Percentiles rank a stretch among this genome's conserved stretches.
Evolutionary conservation across 2,329 filamentous ascomycete genomes (phyloP).

Genomic region (Venturiaceae sp.): DNA sequence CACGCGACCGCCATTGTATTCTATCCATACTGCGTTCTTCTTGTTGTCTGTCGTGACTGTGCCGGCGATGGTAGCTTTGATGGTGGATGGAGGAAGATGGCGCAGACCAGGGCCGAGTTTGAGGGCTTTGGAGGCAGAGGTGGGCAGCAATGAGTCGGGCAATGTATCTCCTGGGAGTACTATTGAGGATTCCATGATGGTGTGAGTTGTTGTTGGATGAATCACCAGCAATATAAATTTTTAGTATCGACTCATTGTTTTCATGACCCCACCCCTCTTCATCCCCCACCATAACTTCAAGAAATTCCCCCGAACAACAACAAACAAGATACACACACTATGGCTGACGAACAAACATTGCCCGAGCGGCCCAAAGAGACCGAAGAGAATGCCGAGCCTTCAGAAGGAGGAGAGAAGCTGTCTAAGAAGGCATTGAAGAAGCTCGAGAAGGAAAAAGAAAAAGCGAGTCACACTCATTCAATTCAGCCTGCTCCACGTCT

Average conservation of each 20-base stretch:
- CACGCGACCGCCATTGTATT: slow-evolving; percentile 61
- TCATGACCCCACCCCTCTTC: not conserved
- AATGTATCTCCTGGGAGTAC: slow-evolving; percentile 78
- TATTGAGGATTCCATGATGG: slow-evolving; percentile 1
- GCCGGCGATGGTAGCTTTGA: slow-evolving; percentile 59
- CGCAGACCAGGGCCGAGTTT: slow-evolving; percentile 78
- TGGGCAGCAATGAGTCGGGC: slow-evolving; percentile 55
- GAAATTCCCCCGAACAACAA: not conserved
- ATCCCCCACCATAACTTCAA: not conserved
- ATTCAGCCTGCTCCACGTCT: not conserved
- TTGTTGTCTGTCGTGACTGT: slow-evolving; percentile 56
- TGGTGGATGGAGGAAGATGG: slow-evolving; percentile 66
- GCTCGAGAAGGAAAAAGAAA: slow-evolving; percentile 30
- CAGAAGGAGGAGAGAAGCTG: slow-evolving; percentile 9
- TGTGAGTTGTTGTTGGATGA: not conserved
- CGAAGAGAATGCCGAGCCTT: slow-evolving; percentile 2
- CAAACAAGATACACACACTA: not conserved
- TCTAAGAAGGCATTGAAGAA: slow-evolving; percentile 33
- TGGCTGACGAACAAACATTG: slow-evolving; percentile 8
- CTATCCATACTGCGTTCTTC: slow-evolving; percentile 73
- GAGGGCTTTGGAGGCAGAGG: slow-evolving; percentile 54
- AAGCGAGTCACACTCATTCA: slow-evolving; percentile 15
- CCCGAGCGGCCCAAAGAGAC: slow-evolving; percentile 10
- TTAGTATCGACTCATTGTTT: not conserved
- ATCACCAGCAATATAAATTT: not conserved